These are phyloP conservation scores for Amaranthus tricolor DNA, from an alignment of 179 eudicot genomes.

Conservation along the genomic window DNA sequence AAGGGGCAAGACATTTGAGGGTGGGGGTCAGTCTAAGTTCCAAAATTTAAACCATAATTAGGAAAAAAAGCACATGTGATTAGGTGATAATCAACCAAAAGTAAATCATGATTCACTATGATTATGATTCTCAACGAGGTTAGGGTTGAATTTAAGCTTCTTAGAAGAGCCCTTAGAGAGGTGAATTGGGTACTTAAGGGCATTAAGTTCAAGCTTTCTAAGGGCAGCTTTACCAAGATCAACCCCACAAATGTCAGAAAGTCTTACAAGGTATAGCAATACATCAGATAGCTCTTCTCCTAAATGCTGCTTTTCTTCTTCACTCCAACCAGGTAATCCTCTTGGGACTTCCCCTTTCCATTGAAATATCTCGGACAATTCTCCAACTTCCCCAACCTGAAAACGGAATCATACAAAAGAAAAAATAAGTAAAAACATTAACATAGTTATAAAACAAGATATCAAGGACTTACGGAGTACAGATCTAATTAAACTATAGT, in stretches of 20 bases:
- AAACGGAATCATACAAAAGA: neutral
- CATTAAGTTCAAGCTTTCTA: slow-evolving; percentile 62
- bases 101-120: slow-evolving; percentile 13
- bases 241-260: slow-evolving; percentile 67
- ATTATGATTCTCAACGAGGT: neutral
- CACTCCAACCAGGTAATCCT: slow-evolving; percentile 67
- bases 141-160: slow-evolving; percentile 34
- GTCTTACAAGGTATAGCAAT: slow-evolving; percentile 64
- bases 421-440: neutral
- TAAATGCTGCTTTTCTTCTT: slow-evolving; percentile 56
- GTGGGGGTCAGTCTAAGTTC: slow-evolving; percentile 15
- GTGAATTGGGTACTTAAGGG: slow-evolving; percentile 55
- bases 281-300: slow-evolving; percentile 84
- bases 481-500: neutral
- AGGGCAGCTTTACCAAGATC: slow-evolving; percentile 80
- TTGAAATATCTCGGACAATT: slow-evolving; percentile 70
- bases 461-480: neutral
- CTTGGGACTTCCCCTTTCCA: slow-evolving; percentile 81
- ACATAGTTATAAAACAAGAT: neutral
- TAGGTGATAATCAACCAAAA: neutral
- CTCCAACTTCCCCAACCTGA: slow-evolving; percentile 83
- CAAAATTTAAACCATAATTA: neutral
- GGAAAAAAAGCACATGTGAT: neutral
- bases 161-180: slow-evolving; percentile 58
- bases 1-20: neutral